phyloP scores from a whole-genome alignment of 2,329 filamentous ascomycete species.

The Fonsecaea pugnacius region DNA sequence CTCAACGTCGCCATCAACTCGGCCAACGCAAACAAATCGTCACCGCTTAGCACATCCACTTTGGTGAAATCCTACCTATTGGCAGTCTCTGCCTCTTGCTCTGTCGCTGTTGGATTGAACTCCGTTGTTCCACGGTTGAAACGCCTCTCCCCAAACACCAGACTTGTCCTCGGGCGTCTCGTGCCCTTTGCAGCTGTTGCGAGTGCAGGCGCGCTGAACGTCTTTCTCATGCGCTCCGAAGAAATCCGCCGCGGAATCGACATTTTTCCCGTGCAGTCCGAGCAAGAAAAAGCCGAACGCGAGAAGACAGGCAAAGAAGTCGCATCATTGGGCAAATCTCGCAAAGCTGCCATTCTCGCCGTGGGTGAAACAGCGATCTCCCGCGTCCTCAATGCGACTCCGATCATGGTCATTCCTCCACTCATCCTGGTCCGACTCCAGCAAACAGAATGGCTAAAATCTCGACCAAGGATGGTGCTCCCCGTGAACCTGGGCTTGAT shows the following conservation, averaged over 20 bases:
- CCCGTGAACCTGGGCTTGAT: conserved; percentile 89
- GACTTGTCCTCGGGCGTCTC: conserved; percentile 77
- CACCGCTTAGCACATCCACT: conserved; percentile 77
- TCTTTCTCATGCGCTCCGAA: conserved; percentile 95
- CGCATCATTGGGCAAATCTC: conserved; percentile 79
- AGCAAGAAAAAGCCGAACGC: conserved; percentile 67
- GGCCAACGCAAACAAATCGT: conserved; percentile 95
- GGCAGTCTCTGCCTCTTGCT: conserved; percentile 90
- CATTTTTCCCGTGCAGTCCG: conserved; percentile 79
- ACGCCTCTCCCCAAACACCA: conserved; percentile 72
- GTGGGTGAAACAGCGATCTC: conserved; percentile 92
- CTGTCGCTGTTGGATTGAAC: conserved; percentile 90
- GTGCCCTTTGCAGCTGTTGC: conserved; percentile 97
- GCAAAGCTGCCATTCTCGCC: conserved; percentile 83
- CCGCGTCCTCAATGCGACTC: conserved; percentile 88
- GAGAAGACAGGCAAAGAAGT: conserved; percentile 69
- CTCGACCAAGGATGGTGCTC: conserved; percentile 73
- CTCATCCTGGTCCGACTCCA: conserved; percentile 84
- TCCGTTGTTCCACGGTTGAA: conserved; percentile 83
- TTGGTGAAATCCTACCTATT: conserved; percentile 88
- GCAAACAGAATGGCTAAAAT: conserved; percentile 78
- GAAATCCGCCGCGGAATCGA: conserved; percentile 94
- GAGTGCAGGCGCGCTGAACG: conserved; percentile 86
- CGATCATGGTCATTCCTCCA: conserved; percentile 95
- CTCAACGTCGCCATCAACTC: conserved; percentile 98